Base-by-base conservation (phyloP, 1,284 basidiomycete genomes). In the Trametes pubescens region DNA sequence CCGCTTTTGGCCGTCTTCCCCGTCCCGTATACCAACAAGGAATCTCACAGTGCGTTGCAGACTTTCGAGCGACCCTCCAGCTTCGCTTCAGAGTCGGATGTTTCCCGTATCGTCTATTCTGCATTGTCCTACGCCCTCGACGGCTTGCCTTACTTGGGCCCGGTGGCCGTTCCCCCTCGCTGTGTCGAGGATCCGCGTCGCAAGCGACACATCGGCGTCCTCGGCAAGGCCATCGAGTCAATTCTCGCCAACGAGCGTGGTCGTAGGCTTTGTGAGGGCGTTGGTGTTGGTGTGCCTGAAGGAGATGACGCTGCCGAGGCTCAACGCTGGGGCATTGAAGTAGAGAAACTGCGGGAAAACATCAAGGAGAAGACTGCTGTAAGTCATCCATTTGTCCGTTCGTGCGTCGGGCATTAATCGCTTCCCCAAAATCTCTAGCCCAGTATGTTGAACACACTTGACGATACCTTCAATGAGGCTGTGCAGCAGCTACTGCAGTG, bases 171-270 rank as follows among this genome's bases (percentile, higher is more conserved):
- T 67, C 85, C 94, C 11, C 93, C 94, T 24, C 81, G 82, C 37
- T 98, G 96, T 76, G 80, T 88, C 44, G 91, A 93, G 72, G 95
- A 98, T 77, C 93, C 93, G 51, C 87, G 82, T 71, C 87, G 92
- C 73, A 92, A 91, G 77, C 81, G 86, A 65, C 85, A 91, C 71
- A 92, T 98, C 52, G 92, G 92, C 26, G 84, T 80, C 29, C 80
- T 96, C 53, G 96, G 93, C 0, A 91, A 87, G 71, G 84, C 85
- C 22, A 85, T 96, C 49, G 91, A 94, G 74, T 79, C 80, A 13
- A 78, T 86, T 47, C 82, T 98, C 51, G 90, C 87, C 1, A 82
- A 83, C 67, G 86, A 89, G 70, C 82, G 91, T 58, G 95, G 95
- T 8, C 79, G 80, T 63, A 83, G 89, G 60, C 71, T 94, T 18